A percentile compares a stretch with the other conserved stretches of the same genome.
These are phyloP conservation scores for Omphalotus olearius DNA, from an alignment of 1,284 basidiomycete genomes.

Conservation along the genomic window DNA sequence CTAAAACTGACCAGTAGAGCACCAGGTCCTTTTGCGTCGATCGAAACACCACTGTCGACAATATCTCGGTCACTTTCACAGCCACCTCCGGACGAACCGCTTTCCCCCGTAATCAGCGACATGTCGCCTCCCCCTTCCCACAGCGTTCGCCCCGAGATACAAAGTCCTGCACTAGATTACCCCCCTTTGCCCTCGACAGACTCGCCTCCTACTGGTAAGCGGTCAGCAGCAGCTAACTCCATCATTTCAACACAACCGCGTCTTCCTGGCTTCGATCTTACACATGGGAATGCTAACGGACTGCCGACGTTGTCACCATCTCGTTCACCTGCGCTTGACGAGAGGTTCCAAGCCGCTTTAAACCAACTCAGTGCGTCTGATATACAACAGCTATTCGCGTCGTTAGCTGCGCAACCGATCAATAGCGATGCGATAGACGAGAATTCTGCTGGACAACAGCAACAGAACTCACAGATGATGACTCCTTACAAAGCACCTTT, in stretches of 20 bases:
- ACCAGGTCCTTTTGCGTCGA: slow-evolving; percentile 24
- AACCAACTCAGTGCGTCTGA: slow-evolving; percentile 63
- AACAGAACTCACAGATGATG: slow-evolving; percentile 4
- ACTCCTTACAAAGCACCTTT: slow-evolving; percentile 12
- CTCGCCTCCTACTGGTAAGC: too few relatives aligned
- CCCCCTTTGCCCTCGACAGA: slow-evolving; percentile 9
- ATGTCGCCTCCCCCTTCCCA: slow-evolving; percentile 7
- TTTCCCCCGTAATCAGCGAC: slow-evolving; percentile 14
- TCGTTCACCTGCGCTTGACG: slow-evolving; percentile 32
- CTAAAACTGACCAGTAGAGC: neutral
- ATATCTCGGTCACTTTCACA: slow-evolving; percentile 22
- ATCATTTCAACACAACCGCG: slow-evolving; percentile 19
- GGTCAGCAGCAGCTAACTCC: slow-evolving; percentile 3
- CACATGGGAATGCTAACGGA: slow-evolving; percentile 20
- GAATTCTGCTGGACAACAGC: neutral
- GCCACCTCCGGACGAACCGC: slow-evolving; percentile 18
- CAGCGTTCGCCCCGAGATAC: slow-evolving; percentile 4
- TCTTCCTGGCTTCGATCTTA: slow-evolving; percentile 17
- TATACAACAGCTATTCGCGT: slow-evolving; percentile 67
- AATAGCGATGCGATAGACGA: neutral
- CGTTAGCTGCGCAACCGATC: slow-evolving; percentile 31
- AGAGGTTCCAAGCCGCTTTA: slow-evolving; percentile 57
- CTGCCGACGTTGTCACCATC: slow-evolving; percentile 25
- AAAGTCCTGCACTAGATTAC: slow-evolving; percentile 11
- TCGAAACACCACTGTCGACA: slow-evolving; percentile 33